These are phyloP conservation scores for Diaporthe batatas DNA, from an alignment of 2,329 filamentous ascomycete species.

Conservation along the genomic window DNA sequence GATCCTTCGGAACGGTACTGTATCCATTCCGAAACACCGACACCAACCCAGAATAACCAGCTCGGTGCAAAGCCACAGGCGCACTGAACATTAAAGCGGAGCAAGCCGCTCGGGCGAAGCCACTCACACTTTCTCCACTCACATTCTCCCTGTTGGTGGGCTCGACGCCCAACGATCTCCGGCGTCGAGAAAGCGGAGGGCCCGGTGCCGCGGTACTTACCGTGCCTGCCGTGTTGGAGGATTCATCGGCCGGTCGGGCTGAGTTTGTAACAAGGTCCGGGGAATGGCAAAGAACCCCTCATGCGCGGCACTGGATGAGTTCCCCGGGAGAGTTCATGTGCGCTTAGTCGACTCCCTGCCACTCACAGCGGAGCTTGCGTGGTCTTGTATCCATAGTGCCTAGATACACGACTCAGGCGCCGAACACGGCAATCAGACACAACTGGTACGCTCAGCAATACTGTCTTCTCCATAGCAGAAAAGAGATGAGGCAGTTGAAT, in stretches of 20 bases:
- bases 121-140: too few species aligned
- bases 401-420: conserved; percentile 15
- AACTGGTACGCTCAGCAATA: not conserved
- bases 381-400: not conserved
- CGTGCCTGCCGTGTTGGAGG: too few species aligned
- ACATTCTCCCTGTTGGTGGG: not conserved
- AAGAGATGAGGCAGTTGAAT: too few species aligned
- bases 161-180: not conserved
- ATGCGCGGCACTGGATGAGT: not conserved
- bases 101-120: not conserved
- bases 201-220: not conserved
- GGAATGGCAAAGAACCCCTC: not conserved
- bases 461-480: not conserved
- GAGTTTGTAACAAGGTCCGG: not conserved
- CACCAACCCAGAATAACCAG: not conserved
- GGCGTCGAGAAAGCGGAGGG: not conserved
- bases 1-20: too few species aligned
- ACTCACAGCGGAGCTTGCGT: conserved; percentile 8
- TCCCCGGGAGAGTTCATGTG: not conserved
- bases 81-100: not conserved
- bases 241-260: not conserved
- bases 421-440: not conserved
- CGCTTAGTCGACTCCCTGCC: not conserved
- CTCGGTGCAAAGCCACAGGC: not conserved
- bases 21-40: not conserved